Conservation (phyloP, 176 grass and related monocot species). For the Elaeis guineensis region DNA sequence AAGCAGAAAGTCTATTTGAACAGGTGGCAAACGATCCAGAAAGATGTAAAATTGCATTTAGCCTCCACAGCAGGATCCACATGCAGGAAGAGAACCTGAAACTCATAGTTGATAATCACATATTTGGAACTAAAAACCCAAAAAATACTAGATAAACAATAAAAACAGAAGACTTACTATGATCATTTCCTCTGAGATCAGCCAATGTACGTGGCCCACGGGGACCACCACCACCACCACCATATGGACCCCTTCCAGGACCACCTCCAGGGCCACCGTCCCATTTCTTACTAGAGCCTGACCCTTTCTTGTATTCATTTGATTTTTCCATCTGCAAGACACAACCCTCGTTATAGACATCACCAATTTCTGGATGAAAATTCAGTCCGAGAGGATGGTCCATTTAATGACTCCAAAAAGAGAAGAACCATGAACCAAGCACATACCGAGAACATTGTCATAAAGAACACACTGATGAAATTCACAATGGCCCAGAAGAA, state of each 20-base stretch:
- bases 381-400: not conserved
- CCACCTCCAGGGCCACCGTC: conserved; percentile 86
- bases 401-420: too few species aligned
- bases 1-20: too few species aligned
- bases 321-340: conserved; percentile 67
- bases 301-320: conserved; percentile 71
- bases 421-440: not conserved
- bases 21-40: too few species aligned
- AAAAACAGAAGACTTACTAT: conserved; percentile 43
- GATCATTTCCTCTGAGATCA: conserved; percentile 59
- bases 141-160: not conserved
- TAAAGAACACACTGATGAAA: conserved; percentile 61
- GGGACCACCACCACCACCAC: conserved; percentile 20
- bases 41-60: too few species aligned
- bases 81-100: conserved; percentile 90
- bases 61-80: conserved; percentile 85
- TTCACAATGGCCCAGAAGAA: conserved; percentile 67
- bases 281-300: conserved; percentile 85
- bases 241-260: conserved; percentile 59
- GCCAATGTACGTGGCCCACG: conserved; percentile 60
- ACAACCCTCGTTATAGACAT: not conserved
- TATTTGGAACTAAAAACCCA: not conserved
- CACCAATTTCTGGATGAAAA: too few species aligned
- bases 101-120: conserved; percentile 5
- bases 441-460: conserved; percentile 91